Evolutionary conservation across 2,329 filamentous ascomycete genomes (phyloP).

Genomic region (Rhinocladiella mackenziei): DNA sequence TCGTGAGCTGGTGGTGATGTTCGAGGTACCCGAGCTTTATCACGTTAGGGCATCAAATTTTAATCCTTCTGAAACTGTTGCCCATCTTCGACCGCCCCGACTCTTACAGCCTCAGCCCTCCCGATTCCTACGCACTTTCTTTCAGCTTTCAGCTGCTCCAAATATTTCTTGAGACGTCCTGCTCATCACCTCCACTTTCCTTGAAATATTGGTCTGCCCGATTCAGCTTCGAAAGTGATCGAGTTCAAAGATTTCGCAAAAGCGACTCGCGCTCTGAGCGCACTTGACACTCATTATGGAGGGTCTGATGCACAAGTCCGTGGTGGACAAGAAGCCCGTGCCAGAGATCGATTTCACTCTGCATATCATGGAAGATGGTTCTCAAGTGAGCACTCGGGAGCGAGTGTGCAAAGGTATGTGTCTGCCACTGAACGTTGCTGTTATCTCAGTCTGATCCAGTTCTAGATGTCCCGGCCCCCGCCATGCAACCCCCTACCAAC

Average conservation of each 20-base stretch:
- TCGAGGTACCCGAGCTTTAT: too few species aligned
- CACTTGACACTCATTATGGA: conserved; percentile 37
- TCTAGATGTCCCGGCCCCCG: conserved; percentile 93
- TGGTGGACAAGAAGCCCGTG: conserved; percentile 89
- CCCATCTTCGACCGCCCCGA: too few species aligned
- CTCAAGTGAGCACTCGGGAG: conserved; percentile 90
- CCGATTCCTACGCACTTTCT: too few species aligned
- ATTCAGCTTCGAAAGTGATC: too few species aligned
- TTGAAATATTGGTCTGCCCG: too few species aligned
- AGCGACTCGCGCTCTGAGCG: conserved; percentile 27
- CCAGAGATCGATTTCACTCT: conserved; percentile 98
- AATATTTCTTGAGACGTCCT: too few species aligned
- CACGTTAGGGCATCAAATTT: too few species aligned
- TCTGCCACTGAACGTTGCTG: not conserved
- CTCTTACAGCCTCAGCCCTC: too few species aligned
- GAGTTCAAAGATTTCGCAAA: too few species aligned
- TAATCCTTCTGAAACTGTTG: too few species aligned
- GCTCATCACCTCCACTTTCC: too few species aligned
- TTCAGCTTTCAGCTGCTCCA: too few species aligned
- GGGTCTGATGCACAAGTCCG: conserved; percentile 69
- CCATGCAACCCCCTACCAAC: conserved; percentile 85
- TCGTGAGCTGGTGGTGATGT: not conserved
- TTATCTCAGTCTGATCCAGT: conserved; percentile 4
- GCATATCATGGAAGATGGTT: conserved; percentile 96
- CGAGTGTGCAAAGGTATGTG: conserved; percentile 92